Evolutionary conservation across 2,329 filamentous ascomycete species (phyloP), one percentile per base, ranked within the genome.

Genomic region (Mycocentrospora acerina): DNA sequence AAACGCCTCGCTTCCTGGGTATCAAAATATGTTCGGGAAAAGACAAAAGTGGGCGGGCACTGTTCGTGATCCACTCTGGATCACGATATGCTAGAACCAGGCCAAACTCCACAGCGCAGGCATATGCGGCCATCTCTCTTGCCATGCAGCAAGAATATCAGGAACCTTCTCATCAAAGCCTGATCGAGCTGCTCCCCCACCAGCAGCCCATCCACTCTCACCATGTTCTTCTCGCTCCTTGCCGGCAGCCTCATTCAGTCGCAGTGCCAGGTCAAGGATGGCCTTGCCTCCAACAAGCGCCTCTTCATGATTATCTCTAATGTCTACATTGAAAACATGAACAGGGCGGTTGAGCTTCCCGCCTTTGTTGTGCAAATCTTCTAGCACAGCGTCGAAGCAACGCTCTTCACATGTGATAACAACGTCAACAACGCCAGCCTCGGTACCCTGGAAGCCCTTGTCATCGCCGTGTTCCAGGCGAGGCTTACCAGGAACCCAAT

Each of bases 261-360:
- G 82, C 59, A 91, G 81, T 1, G 93, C 93, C 24, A 98, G 76
- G 60, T 98, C 93, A 25, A 97, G 76, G 42, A 98, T 98, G 29
- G 88, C 93, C 53, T 85, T 82, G 2, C 93, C 93, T 8, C 93
- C 93, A 2, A 96, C 80, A 15, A 91, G 77, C 0, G 93, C 93
- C 69, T 98, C 93, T 66, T 98, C 91, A 61, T 97, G 93, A 61
- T 97, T 98, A 70, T 98, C 93, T 67, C 87, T 91, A 61, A 98
- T 98, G 65, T 98, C 93, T 37, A 98, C 86, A 58, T 98, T 98
- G 75, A 98, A 95, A 40, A 98, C 88, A 64, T 98, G 93, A 1
- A 98, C 93, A 0, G 93, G 90, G 2, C 89, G 77, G 67, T 98
- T 98, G 40, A 98, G 75, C 3, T 88, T 86, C 0, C 86, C 82